These are phyloP conservation scores for Aeminium ludgeri DNA, from an alignment of 495 filamentous ascomycete genomes.

Conservation along the genomic window DNA sequence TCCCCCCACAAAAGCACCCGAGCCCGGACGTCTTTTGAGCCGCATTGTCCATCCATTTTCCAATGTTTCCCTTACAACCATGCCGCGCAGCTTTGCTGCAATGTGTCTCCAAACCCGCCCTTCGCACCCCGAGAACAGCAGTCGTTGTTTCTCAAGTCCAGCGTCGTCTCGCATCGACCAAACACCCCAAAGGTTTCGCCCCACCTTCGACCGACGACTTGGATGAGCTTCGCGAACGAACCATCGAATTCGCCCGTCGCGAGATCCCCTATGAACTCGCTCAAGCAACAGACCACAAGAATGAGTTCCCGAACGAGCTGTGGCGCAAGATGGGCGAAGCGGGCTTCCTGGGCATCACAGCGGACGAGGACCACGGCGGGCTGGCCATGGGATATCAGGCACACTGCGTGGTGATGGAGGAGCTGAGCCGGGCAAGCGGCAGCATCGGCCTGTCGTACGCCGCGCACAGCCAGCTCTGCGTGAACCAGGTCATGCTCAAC, in stretches of 20 bases:
- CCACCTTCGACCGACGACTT: conserved; percentile 63
- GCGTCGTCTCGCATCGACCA: conserved; percentile 43
- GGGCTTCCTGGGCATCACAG: conserved; percentile 83
- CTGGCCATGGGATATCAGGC: conserved; percentile 91
- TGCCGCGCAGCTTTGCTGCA: conserved; percentile 10
- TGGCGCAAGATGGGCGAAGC: conserved; percentile 88
- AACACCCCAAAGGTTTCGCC: conserved; percentile 71
- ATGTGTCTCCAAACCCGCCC: background rate
- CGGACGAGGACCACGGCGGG: conserved; percentile 84
- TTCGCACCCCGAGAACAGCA: conserved; percentile 1
- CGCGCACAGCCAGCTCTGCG: conserved; percentile 89
- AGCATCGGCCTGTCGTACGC: conserved; percentile 88
- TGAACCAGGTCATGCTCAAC: conserved; percentile 91
- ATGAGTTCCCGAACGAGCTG: conserved; percentile 81
- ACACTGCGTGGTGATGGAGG: conserved; percentile 92
- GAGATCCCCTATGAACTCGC: conserved; percentile 77
- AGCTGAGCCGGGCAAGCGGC: conserved; percentile 54
- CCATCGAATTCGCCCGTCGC: conserved; percentile 73
- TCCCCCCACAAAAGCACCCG: too few species aligned
- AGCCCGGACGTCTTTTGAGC: too few species aligned
- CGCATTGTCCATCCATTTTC: background rate
- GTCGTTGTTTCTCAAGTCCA: conserved; percentile 1
- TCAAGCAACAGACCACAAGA: conserved; percentile 58
- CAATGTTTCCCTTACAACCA: conserved; percentile 6
- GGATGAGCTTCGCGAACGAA: conserved; percentile 67